Conservation (phyloP, 2,329 filamentous ascomycete species). For the Claviceps quebecensis region DNA sequence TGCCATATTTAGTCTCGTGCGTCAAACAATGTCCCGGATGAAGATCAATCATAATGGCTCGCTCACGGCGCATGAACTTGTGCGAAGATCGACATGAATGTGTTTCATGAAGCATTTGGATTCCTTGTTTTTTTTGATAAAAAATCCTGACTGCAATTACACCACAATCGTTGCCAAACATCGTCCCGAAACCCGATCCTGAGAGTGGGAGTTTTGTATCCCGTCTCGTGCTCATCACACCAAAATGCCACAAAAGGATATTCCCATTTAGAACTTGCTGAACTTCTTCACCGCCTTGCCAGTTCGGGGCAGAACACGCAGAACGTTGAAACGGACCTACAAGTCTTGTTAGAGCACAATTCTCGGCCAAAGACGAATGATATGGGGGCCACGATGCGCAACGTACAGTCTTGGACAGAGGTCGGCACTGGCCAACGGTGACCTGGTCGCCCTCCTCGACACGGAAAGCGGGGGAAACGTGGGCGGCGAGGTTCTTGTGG, state of each 20-base stretch:
- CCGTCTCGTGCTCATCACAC: constrained; percentile 35
- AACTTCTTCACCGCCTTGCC: constrained; percentile 97
- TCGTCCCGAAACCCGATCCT: constrained; percentile 27
- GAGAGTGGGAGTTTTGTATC: constrained; percentile 22
- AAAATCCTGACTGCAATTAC: constrained; percentile 30
- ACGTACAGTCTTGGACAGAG: constrained; percentile 98
- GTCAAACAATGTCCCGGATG: too few species aligned
- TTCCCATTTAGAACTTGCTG: constrained; percentile 79
- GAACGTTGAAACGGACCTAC: constrained; percentile 97
- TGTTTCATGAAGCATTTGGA: constrained; percentile 22
- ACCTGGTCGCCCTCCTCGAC: constrained; percentile 99
- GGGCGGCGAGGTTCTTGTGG: constrained; percentile 99
- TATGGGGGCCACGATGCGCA: too few species aligned
- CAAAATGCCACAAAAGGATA: constrained; percentile 36
- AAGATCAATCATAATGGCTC: too few species aligned
- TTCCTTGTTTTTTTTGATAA: constrained; percentile 14
- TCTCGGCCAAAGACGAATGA: background rate
- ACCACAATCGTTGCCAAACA: constrained; percentile 29
- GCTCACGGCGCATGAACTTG: background rate
- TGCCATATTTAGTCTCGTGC: too few species aligned
- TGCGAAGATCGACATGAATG: background rate
- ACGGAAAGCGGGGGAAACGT: constrained; percentile 99
- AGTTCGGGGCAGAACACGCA: constrained; percentile 93
- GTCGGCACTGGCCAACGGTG: constrained; percentile 98
- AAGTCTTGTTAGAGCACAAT: constrained; percentile 11